Evolutionary conservation across 306 rosid species (phyloP).

Genomic region (Dalbergia cochinchinensis): DNA sequence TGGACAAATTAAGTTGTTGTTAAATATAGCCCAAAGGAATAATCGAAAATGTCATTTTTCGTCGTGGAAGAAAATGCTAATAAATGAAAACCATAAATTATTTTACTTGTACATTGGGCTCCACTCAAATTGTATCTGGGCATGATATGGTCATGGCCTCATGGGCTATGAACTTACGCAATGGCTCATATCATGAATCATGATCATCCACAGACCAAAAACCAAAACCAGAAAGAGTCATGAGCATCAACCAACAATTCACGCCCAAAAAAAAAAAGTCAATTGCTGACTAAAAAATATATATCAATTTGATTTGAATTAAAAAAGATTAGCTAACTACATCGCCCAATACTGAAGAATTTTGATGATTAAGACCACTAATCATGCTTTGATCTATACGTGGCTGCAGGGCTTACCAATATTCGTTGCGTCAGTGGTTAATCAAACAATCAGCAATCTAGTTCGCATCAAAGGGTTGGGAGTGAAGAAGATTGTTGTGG

Average conservation of each 20-base stretch:
- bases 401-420: constrained; percentile 58
- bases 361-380: not conserved
- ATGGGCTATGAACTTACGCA: not conserved
- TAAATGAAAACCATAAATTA: not conserved
- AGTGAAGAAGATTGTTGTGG: constrained; percentile 69
- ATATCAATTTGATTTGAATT: not conserved
- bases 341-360: not conserved
- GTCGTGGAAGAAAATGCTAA: too few relatives aligned
- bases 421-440: constrained; percentile 66
- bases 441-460: constrained; percentile 59
- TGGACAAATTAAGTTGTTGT: too few relatives aligned
- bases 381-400: not conserved
- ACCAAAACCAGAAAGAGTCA: not conserved
- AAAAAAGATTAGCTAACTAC: not conserved
- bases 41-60: not conserved
- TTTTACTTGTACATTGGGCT: too few relatives aligned
- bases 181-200: not conserved
- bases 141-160: not conserved
- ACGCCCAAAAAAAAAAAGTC: too few relatives aligned
- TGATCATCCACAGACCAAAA: not conserved
- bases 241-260: too few relatives aligned
- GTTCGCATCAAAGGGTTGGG: constrained; percentile 70
- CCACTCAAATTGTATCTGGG: not conserved
- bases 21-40: not conserved
- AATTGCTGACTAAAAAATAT: not conserved